Conservation (phyloP, 306 rosid species). For the Vicia faba region DNA sequence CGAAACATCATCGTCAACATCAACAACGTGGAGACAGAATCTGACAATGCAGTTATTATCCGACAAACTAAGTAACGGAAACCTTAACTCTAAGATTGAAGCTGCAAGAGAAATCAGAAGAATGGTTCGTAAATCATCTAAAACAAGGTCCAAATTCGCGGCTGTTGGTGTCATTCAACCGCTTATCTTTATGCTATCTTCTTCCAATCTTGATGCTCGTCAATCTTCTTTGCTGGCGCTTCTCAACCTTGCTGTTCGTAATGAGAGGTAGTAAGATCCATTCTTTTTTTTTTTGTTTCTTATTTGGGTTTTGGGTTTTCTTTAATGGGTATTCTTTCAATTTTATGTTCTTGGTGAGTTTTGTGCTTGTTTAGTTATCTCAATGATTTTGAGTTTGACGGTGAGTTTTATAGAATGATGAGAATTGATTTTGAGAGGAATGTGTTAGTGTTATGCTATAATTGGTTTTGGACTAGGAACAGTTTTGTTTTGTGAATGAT, state of each 20-base stretch:
- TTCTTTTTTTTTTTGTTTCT: slow-evolving; percentile 3
- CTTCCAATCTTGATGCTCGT: slow-evolving; percentile 70
- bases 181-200: slow-evolving; percentile 74
- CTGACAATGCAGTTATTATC: slow-evolving; percentile 55
- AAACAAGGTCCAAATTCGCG: slow-evolving; percentile 66
- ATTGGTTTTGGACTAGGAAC: neutral
- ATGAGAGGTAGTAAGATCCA: slow-evolving; percentile 58
- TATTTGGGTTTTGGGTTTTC: neutral
- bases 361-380: neutral
- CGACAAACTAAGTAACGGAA: slow-evolving; percentile 66
- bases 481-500: slow-evolving; percentile 1
- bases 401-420: neutral
- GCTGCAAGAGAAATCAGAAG: slow-evolving; percentile 86
- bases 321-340: neutral
- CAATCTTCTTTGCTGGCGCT: slow-evolving; percentile 87
- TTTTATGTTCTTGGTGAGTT: neutral
- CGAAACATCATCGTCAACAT: neutral
- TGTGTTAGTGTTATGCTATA: neutral
- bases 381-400: neutral
- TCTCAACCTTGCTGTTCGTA: slow-evolving; percentile 86
- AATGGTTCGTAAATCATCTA: slow-evolving; percentile 65
- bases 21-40: slow-evolving; percentile 50
- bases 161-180: slow-evolving; percentile 79
- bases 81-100: slow-evolving; percentile 66
- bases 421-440: neutral